Evolutionary conservation across 2,329 filamentous ascomycete species (phyloP).

Genomic region (Scolecobasidium constrictum): DNA sequence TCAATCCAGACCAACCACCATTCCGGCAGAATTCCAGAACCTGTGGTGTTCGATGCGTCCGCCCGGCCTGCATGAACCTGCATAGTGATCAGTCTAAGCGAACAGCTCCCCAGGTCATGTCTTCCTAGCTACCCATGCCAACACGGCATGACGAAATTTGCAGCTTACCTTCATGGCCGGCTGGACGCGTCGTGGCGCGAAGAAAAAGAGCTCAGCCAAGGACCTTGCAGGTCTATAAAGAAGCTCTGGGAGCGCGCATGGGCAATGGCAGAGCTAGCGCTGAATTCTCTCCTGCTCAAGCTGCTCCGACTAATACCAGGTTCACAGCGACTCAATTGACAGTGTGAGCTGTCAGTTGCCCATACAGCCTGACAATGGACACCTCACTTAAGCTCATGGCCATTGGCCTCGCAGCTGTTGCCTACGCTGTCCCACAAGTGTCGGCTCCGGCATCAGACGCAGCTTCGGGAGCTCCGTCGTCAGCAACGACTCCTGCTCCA

Average conservation of each 20-base stretch:
- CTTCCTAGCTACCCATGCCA: not conserved
- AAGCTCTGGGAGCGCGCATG: not conserved
- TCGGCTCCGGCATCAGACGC: no score
- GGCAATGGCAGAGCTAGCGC: not conserved
- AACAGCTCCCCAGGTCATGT: no score
- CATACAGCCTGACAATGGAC: no score
- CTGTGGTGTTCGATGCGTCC: no score
- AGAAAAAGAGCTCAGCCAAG: no score
- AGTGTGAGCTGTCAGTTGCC: no score
- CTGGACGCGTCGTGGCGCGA: no score
- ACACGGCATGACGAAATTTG: not conserved
- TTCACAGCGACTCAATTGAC: no score
- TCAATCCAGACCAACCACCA: no score
- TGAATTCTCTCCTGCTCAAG: no score
- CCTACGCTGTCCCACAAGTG: not conserved
- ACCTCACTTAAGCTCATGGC: not conserved
- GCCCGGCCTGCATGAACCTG: not conserved
- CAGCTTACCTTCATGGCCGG: no score
- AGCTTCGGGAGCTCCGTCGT: not conserved
- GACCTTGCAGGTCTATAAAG: not conserved
- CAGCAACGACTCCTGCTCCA: not conserved
- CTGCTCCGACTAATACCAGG: no score
- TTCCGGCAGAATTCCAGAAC: not conserved
- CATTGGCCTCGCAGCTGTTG: not conserved
- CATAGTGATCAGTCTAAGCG: not conserved